These are phyloP conservation scores for Cucumis melo DNA, from an alignment of 306 rosid species.

Conservation along the genomic window DNA sequence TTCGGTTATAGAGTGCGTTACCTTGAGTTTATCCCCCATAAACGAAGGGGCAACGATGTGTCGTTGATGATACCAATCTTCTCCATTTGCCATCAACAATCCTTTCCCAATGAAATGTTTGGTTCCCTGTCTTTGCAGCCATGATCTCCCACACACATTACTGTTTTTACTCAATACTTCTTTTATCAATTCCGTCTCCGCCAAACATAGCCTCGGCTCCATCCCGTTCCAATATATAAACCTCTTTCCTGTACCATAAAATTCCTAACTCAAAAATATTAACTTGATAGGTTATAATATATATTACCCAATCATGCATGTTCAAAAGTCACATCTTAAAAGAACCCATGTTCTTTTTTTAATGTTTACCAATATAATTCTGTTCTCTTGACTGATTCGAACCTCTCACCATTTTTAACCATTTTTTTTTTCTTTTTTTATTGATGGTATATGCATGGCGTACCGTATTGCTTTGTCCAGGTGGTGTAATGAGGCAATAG, in stretches of 20 bases:
- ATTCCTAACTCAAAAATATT: neutral
- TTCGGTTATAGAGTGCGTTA: too few species aligned
- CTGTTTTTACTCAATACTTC: conserved; percentile 39
- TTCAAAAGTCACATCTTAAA: neutral
- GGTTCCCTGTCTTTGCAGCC: conserved; percentile 53
- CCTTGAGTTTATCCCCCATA: conserved; percentile 53
- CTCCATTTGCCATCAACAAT: conserved; percentile 55
- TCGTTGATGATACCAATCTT: conserved; percentile 58
- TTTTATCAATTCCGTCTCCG: conserved; percentile 51
- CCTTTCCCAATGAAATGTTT: conserved; percentile 54
- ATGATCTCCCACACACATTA: conserved; percentile 40
- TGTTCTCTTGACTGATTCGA: too few species aligned
- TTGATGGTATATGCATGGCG: too few species aligned
- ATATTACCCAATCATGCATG: neutral
- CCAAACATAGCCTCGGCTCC: conserved; percentile 47
- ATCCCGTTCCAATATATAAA: conserved; percentile 52
- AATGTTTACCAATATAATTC: too few species aligned
- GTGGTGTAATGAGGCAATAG: conserved; percentile 65
- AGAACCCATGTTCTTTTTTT: too few species aligned
- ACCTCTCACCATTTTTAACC: neutral
- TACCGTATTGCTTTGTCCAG: conserved; percentile 76
- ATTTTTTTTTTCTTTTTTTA: too few species aligned
- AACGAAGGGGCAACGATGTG: conserved; percentile 63
- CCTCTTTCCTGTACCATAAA: conserved; percentile 26
- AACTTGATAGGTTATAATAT: neutral